Evolutionary conservation across 768 basidiomycete genomes (phyloP).

Genomic region (Boletellus ananas): DNA sequence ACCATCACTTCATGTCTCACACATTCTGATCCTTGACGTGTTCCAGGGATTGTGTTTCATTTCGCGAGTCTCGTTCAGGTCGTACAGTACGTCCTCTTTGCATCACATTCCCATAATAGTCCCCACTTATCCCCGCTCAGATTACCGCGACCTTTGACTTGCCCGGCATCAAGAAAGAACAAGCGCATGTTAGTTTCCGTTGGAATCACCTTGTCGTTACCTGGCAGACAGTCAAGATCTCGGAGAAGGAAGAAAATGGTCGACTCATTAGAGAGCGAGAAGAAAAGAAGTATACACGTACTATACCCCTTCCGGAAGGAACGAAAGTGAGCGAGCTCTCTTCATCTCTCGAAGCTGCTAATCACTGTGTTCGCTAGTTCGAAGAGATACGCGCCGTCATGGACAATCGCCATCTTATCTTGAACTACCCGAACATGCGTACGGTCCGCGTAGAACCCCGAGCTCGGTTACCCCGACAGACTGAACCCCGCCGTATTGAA

Average conservation of each 20-base stretch:
- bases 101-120: conserved; percentile 11
- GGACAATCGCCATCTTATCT: conserved; percentile 54
- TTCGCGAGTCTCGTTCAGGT: conserved; percentile 69
- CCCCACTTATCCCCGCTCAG: conserved; percentile 31
- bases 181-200: conserved; percentile 74
- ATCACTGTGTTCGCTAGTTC: conserved; percentile 42
- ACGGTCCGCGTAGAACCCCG: conserved; percentile 34
- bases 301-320: conserved; percentile 69
- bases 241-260: conserved; percentile 60
- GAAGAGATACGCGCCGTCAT: conserved; percentile 70
- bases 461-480: conserved; percentile 18
- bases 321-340: conserved; percentile 49
- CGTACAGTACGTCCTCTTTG: conserved; percentile 38
- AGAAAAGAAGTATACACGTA: conserved; percentile 61
- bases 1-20: conserved; percentile 5
- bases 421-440: conserved; percentile 57
- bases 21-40: conserved; percentile 14
- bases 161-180: conserved; percentile 64
- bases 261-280: conserved; percentile 59
- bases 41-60: conserved; percentile 49
- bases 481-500: conserved; percentile 30
- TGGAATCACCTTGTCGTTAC: conserved; percentile 57
- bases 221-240: conserved; percentile 58
- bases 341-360: neutral
- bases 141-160: conserved; percentile 71